These are phyloP conservation scores for Blumeria graminis DNA, from an alignment of 2,329 filamentous ascomycete species.

Conservation along the genomic window DNA sequence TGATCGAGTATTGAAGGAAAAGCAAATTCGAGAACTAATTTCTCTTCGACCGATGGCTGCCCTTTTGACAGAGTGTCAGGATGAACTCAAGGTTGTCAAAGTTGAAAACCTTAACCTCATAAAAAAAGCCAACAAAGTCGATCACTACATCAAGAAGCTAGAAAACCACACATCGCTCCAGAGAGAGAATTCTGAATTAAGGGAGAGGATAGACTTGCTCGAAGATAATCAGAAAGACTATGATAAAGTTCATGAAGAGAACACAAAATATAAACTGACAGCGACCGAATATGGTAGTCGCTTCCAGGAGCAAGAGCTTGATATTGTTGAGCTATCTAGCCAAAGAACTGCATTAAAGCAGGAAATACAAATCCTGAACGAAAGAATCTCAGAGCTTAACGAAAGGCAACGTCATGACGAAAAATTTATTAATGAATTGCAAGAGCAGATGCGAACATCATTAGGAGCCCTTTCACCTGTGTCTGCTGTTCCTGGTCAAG, in stretches of 20 bases:
- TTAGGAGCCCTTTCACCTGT: slow-evolving; percentile 5
- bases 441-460: slow-evolving; percentile 23
- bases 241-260: slow-evolving; percentile 12
- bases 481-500: slow-evolving; percentile 4
- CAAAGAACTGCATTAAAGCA: slow-evolving; percentile 23
- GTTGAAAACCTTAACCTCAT: slow-evolving; percentile 32
- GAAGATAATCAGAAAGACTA: slow-evolving; percentile 21
- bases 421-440: slow-evolving; percentile 25
- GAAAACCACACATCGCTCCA: slow-evolving; percentile 30
- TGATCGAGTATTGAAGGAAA: slow-evolving; percentile 20
- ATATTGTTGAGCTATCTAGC: slow-evolving; percentile 15
- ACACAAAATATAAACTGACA: slow-evolving; percentile 15
- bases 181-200: slow-evolving; percentile 29
- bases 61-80: slow-evolving; percentile 27
- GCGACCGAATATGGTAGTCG: slow-evolving; percentile 17
- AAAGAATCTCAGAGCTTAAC: slow-evolving; percentile 13
- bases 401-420: slow-evolving; percentile 21
- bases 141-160: slow-evolving; percentile 37
- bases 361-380: slow-evolving; percentile 16
- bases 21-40: slow-evolving; percentile 24
- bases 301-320: slow-evolving; percentile 14
- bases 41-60: slow-evolving; percentile 22
- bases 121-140: slow-evolving; percentile 37
- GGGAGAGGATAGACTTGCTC: slow-evolving; percentile 29
- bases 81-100: slow-evolving; percentile 34